Base-by-base conservation (phyloP, 2,329 filamentous ascomycete genomes). In the Cadophora sp. region DNA sequence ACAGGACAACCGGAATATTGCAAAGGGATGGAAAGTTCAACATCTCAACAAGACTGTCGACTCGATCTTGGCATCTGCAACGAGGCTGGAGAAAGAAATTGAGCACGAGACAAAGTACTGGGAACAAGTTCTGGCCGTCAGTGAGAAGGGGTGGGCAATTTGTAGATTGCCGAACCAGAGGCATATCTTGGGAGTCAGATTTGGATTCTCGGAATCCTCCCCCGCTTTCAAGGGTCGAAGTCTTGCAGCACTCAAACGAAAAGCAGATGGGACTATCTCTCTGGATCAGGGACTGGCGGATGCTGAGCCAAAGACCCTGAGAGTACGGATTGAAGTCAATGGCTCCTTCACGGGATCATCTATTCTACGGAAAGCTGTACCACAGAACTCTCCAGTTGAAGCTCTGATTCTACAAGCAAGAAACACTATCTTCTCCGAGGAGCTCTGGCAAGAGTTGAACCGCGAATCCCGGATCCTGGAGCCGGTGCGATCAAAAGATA, bases 401-500 rank as follows among this genome's bases (percentile, higher is more conserved):
- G 83, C 87, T 36, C 85, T 89, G 11, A 91, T 96, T 39, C 86
- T 90, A 20, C 87, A 92, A 73, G 91, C 92, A 2, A 85, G 92
- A 65, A 91, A 96, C 77, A 93, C 91, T 59, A 84, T 95, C 22
- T 94, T 92, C 73, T 89, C 92, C 33, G 90, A 94, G 75, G 96
- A 99, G 76, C 81, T 99, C 1, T 97, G 94, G 85, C 89, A 97
- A 73, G 96, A 99, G 79, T 83, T 98, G 67, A 89, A 90, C 62
- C 86, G 93, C 20, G 96, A 99, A 79, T 89, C 91, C 0, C 90
- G 94, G 18, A 84, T 85, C 0, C 82, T 97, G 24, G 84, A 90
- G 3, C 88, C 89, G 87, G 90, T 97, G 14, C 85, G 84, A 30
- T 85, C 89, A 16, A 84, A 87, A 43, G 87, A 85, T 16, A 81